Conservation (phyloP, 768 basidiomycete genomes). For the Kwoniella sp. region DNA sequence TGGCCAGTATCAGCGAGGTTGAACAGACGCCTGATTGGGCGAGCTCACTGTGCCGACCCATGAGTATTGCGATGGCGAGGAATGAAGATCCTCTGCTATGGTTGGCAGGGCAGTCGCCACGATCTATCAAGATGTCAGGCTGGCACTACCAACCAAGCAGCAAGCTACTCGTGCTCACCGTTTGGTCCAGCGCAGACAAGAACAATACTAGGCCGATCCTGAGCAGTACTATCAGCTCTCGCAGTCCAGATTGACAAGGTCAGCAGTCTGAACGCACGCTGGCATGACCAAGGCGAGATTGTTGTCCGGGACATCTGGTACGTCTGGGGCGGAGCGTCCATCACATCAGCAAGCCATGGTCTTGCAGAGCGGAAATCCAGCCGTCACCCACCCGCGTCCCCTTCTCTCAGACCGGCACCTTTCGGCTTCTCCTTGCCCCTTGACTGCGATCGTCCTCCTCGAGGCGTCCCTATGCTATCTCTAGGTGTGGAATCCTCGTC, state of each 20-base stretch:
- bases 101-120: conserved; percentile 40
- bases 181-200: conserved; percentile 33
- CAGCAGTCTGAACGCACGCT: conserved; percentile 24
- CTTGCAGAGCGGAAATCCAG: neutral
- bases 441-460: neutral
- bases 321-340: conserved; percentile 15
- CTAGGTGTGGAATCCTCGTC: too few relatives aligned
- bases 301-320: conserved; percentile 42
- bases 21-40: neutral
- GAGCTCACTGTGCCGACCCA: conserved; percentile 44
- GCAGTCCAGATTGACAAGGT: neutral
- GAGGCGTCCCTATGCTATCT: neutral
- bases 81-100: conserved; percentile 36
- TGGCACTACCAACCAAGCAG: neutral
- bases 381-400: conserved; percentile 19
- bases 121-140: conserved; percentile 16
- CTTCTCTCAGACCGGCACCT: conserved; percentile 26
- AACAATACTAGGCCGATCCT: conserved; percentile 27
- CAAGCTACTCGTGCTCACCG: conserved; percentile 8
- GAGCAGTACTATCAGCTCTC: too few relatives aligned
- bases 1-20: neutral
- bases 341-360: neutral
- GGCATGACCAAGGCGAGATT: conserved; percentile 39
- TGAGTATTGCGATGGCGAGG: conserved; percentile 38
- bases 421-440: conserved; percentile 10